Conservation (phyloP, 2,329 filamentous ascomycete genomes). For the Claviceps africana region DNA sequence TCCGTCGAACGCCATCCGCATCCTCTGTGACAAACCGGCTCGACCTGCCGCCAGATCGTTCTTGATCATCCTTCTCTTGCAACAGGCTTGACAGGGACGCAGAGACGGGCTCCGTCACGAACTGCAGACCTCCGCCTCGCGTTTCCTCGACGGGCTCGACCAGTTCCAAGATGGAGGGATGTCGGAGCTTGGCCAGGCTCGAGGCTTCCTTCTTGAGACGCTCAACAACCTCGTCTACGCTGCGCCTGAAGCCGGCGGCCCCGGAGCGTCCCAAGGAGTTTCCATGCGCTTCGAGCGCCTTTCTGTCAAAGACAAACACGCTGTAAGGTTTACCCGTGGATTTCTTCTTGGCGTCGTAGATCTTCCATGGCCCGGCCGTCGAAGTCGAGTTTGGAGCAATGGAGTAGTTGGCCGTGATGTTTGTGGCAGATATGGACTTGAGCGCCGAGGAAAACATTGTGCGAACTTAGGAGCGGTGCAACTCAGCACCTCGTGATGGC, state of each 20-base stretch:
- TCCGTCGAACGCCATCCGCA: conserved; percentile 54
- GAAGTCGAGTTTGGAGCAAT: conserved; percentile 64
- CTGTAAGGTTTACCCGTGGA: conserved; percentile 79
- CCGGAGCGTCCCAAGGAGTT: conserved; percentile 25
- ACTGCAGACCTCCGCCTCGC: conserved; percentile 79
- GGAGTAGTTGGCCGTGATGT: conserved; percentile 85
- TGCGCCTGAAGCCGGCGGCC: conserved; percentile 59
- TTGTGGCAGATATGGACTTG: conserved; percentile 80
- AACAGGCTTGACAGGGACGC: conserved; percentile 73
- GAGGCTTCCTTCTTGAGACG: conserved; percentile 83
- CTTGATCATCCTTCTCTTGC: conserved; percentile 79
- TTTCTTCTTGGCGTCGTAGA: conserved; percentile 95
- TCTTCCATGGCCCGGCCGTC: conserved; percentile 85
- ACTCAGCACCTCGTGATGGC: conserved; percentile 11
- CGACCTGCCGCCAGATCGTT: conserved; percentile 53
- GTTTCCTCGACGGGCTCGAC: conserved; percentile 94
- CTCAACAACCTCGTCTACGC: conserved; percentile 81
- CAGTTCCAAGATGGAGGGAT: conserved; percentile 84
- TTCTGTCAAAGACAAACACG: conserved; percentile 89
- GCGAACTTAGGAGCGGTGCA: conserved; percentile 8
- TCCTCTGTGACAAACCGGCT: conserved; percentile 75
- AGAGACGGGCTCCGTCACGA: conserved; percentile 84
- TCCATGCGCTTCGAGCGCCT: conserved; percentile 54
- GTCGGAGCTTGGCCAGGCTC: conserved; percentile 72
- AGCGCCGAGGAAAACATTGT: conserved; percentile 84